A percentile compares a stretch with the other conserved stretches of the same genome.
Conservation (phyloP, 306 rosid genomes). For the Prunus armeniaca region DNA sequence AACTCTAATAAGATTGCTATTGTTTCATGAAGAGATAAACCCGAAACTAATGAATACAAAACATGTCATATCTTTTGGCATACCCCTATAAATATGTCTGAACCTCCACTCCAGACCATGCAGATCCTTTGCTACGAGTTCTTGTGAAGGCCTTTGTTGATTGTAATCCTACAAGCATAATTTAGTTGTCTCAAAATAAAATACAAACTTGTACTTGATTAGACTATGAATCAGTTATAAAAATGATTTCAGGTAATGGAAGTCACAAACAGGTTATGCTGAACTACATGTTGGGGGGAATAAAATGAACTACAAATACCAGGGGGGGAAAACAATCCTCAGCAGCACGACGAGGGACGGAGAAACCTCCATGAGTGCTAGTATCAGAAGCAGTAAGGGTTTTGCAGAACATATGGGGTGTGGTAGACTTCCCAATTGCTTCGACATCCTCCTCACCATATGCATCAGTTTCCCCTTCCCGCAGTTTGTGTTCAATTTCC, state of each 20-base stretch:
- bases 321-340: constrained; percentile 98
- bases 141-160: constrained; percentile 96
- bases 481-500: constrained; percentile 55
- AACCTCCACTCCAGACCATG: constrained; percentile 93
- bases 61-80: constrained; percentile 2
- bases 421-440: constrained; percentile 62
- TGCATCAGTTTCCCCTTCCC: constrained; percentile 49
- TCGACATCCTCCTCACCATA: constrained; percentile 68
- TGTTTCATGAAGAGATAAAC: neutral
- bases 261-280: neutral
- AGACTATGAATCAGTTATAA: neutral
- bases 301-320: constrained; percentile 42
- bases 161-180: constrained; percentile 64
- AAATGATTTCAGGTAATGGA: neutral
- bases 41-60: neutral
- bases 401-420: constrained; percentile 99
- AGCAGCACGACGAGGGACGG: constrained; percentile 99
- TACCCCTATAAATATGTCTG: constrained; percentile 94
- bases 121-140: constrained; percentile 94
- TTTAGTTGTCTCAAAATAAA: neutral
- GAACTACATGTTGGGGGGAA: neutral
- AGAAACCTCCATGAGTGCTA: constrained; percentile 98
- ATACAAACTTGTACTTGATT: neutral
- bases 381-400: constrained; percentile 98
- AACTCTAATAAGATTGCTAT: neutral